Evolutionary conservation across 1,284 basidiomycete genomes (phyloP), one percentile per base, ranked within the genome.

Genomic region (Leccinum pseudoinsigne): DNA sequence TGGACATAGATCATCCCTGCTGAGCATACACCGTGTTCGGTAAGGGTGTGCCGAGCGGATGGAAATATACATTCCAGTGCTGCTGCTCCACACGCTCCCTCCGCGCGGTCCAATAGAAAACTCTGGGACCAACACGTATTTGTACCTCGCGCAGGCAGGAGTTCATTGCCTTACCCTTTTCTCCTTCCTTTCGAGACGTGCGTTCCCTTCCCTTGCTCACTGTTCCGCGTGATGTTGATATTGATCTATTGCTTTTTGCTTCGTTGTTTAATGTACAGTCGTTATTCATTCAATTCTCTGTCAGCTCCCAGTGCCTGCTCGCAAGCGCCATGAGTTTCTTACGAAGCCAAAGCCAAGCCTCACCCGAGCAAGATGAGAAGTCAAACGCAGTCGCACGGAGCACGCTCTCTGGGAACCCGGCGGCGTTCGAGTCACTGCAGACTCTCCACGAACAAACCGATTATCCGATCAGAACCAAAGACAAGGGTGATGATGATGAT

Each of bases 361-460:
- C 55, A n/a, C 31, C 21, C 1, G 55, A 54, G 8, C 14, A 0
- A 14, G 36, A 47, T 18, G 45, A 47, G 18, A 47, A 47, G 18
- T 47, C 45, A 10, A 23, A 42, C 12, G 16, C 1, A 5, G 11
- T 11, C 18, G 53, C 3, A 14, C 36, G 45, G 0, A 45, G 4
- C 10, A 12, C 38, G 5, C 18, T 26, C 51, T 18, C 34, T 9
- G 14, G 51, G 5, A 26, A 9, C 10, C 10, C 40, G 2, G 26
- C 2, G 26, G 40, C 31, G 16, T 7, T 47, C 1, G 53, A 56
- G 3, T 45, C 63, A 2, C n/a, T 38, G 47, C 57, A 31, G 6
- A 71, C 66, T 1, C 51, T 71, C 10, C 61, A 60, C 1, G 60
- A 58, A 2, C 58, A 59, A n/a, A 58, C 18, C 2, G 57, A 54